Evolutionary conservation across 169 alveolate genomes (phyloP).

Genomic region (Amoebophrya sp.): DNA sequence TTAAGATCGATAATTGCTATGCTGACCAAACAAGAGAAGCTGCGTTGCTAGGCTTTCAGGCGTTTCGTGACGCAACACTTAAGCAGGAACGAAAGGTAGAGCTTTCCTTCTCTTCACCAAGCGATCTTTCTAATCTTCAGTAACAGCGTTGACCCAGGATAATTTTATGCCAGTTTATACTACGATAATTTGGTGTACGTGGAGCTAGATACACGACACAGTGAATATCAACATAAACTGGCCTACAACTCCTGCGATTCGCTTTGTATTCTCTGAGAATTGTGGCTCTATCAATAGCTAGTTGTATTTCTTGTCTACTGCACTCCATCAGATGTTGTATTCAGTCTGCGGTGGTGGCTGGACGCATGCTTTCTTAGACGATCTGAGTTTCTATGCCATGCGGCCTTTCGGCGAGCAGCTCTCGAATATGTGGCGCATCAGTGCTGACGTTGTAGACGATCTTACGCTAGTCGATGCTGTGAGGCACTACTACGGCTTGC

Average conservation of each 20-base stretch:
- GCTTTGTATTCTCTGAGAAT: too few species aligned
- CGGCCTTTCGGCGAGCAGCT: background rate
- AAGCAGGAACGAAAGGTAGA: background rate
- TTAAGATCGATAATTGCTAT: background rate
- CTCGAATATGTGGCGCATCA: background rate
- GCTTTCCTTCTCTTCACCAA: too few species aligned
- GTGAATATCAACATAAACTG: too few species aligned
- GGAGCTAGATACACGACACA: too few species aligned
- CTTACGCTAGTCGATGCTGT: background rate
- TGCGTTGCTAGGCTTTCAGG: background rate
- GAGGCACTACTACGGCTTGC: background rate
- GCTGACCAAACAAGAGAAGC: background rate
- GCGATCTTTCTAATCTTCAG: too few species aligned
- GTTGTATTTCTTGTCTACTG: too few species aligned
- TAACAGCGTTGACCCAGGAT: too few species aligned
- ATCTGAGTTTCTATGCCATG: background rate
- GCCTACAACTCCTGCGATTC: too few species aligned
- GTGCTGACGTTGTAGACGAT: background rate
- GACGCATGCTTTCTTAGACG: background rate
- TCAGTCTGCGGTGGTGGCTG: background rate
- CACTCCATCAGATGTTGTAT: background rate
- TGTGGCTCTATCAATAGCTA: too few species aligned
- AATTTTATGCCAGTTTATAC: too few species aligned
- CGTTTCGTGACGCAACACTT: background rate
- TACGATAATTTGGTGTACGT: too few species aligned